Base-by-base conservation (phyloP, 2,329 filamentous ascomycete genomes). In the Cytospora paraplurivora region DNA sequence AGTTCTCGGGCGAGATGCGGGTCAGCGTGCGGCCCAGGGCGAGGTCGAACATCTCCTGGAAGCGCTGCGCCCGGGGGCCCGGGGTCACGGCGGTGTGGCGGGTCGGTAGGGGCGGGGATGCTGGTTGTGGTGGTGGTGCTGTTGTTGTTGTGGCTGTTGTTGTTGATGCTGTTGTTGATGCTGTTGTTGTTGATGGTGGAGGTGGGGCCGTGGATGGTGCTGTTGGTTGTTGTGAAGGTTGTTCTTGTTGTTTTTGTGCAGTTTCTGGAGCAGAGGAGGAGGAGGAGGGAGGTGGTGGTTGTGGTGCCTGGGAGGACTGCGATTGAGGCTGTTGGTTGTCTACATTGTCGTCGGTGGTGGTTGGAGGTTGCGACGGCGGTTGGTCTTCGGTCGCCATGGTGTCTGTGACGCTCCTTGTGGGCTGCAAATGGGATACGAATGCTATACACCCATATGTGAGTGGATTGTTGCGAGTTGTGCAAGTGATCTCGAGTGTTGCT, bases 1-100 rank as follows among this genome's bases (percentile, higher is more conserved):
- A 83, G 72, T 85, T 85, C 56, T 82, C 78, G 76, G 81, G 85
- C 67, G 76, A 79, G 61, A 88, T 77, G 70, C 83, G 82, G 68
- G 73, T 76, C 37, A 88, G 78, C 2, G 86, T 87, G 68, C 80
- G 81, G 53, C 74, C 68, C 32, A 88, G 79, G 34, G 81, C 80
- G 63, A 78, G 75, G 60, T 78, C 76, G 71, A 86, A 87, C 38
- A 87, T 76, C 60, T 81, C 76, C 59, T 81, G 79, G 63, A 88
- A 80, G 52, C 82, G 80, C 34, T 76, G 69, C 2, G 86, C 86
- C 68, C 86, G 84, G 3, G 82, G 82, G 54, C 86, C 86, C 0
- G 85, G 84, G 0, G 79, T 76, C 51, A 75, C 72, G 37, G 79
- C 72, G 12, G 76, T 78, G 71, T 79, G 78, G 27, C 76, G 76